These are phyloP conservation scores for Suillus bovinus DNA, from an alignment of 768 basidiomycete genomes.

Conservation along the genomic window DNA sequence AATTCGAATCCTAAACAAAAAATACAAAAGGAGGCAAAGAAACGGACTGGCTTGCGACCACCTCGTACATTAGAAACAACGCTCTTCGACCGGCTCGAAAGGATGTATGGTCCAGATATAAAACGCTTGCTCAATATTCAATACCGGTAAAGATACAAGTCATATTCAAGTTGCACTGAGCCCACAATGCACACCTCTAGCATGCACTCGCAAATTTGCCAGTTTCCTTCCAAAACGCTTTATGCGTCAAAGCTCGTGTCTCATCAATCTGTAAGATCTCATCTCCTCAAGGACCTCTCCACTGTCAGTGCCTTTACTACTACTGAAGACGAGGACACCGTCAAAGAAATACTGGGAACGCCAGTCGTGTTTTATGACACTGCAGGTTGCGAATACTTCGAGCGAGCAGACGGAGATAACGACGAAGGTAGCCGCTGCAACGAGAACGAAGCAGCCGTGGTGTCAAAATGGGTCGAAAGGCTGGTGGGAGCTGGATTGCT, in stretches of 20 bases:
- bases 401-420: conserved; percentile 72
- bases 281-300: conserved; percentile 72
- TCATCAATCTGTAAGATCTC: conserved; percentile 66
- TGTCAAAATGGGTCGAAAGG: conserved; percentile 78
- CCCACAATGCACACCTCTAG: conserved; percentile 37
- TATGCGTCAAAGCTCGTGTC: conserved; percentile 74
- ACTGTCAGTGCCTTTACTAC: conserved; percentile 40
- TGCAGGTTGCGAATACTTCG: conserved; percentile 91
- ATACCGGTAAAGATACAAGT: conserved; percentile 61
- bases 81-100: conserved; percentile 88
- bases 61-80: conserved; percentile 83
- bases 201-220: conserved; percentile 86
- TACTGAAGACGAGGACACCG: conserved; percentile 59
- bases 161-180: neutral
- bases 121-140: conserved; percentile 89
- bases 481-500: conserved; percentile 69
- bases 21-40: conserved; percentile 14
- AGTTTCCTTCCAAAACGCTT: conserved; percentile 82
- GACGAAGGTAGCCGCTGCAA: conserved; percentile 92
- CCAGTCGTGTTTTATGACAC: conserved; percentile 96
- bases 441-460: conserved; percentile 91
- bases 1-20: conserved; percentile 9
- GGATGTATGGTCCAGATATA: conserved; percentile 79
- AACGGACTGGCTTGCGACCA: conserved; percentile 42
- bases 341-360: conserved; percentile 68